Evolutionary conservation across 2,329 filamentous ascomycete genomes (phyloP), one percentile per base, ranked within the genome.

Genomic region (Neoarthrinium moseri): DNA sequence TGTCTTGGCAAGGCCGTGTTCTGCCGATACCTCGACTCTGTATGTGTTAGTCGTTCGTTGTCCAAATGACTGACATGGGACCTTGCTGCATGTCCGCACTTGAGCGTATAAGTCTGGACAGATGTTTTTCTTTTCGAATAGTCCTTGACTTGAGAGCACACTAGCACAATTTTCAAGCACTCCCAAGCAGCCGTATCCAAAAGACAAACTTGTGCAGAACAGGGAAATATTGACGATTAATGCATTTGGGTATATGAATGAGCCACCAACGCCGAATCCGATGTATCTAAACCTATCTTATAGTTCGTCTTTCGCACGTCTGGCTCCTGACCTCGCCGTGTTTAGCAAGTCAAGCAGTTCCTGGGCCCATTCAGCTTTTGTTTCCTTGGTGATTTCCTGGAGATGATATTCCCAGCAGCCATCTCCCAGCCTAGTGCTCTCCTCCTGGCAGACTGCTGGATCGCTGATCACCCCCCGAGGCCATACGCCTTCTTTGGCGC

Each of bases 391-490:
- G 36, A 76, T 64, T 41, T 57, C 55, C 36, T 62, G 65, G 5
- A 80, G 66, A 46, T 78, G 71, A 57, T 76, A 77, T 53, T 80
- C 78, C 80, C 78, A 82, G 59, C 81, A 84, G 32, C 75, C 78
- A 48, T 80, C 76, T 2, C 64, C 66, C 21, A 67, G 61, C 13
- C 51, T 56, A 15, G 51, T 49, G 12, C 57, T 64, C 3, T 54
- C 59, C 13, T 52, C 51, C 32, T 56, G 60, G 36, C 73, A 79
- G 38, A 62, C 52, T 45, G 55, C 55, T 17, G 70, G 67, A 20
- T 60, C 60, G 30, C 60, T 55, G 39, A 64, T 64, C 4, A 56
- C 51, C 17, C 52, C 55, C 18, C 52, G 67, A 0, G 81, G 81
- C 80, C 80, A 86, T 50, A 79, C 65, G 0, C 80, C 78, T 15